Percentiles rank a stretch among this genome's conserved stretches.
These are phyloP conservation scores for Tolypocladium tundrense DNA, from an alignment of 2,329 filamentous ascomycete genomes.

Conservation along the genomic window DNA sequence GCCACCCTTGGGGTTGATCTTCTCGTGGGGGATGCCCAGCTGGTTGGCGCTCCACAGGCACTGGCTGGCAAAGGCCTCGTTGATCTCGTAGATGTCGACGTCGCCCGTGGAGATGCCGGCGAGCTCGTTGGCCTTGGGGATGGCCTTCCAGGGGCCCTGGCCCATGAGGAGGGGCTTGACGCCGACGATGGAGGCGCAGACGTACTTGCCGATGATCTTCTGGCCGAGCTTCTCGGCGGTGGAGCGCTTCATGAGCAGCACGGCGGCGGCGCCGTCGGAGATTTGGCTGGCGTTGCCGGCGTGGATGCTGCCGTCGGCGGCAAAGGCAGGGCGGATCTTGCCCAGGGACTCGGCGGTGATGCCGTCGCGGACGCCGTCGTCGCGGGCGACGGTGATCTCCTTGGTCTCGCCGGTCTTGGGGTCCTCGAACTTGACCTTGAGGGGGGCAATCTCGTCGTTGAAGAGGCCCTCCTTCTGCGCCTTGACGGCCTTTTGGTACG, in stretches of 20 bases:
- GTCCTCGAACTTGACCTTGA: slow-evolving; percentile 81
- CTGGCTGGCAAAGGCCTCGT: slow-evolving; percentile 95
- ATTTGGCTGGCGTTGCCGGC: slow-evolving; percentile 95
- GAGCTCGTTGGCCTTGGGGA: slow-evolving; percentile 82
- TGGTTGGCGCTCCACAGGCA: slow-evolving; percentile 89
- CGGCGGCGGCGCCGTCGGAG: slow-evolving; percentile 88
- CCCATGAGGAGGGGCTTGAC: slow-evolving; percentile 94
- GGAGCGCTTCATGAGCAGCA: slow-evolving; percentile 88
- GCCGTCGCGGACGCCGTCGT: slow-evolving; percentile 78
- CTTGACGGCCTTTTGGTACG: slow-evolving; percentile 80
- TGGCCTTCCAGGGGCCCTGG: slow-evolving; percentile 88
- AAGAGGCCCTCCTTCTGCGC: slow-evolving; percentile 88
- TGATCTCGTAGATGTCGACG: slow-evolving; percentile 97
- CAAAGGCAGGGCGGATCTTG: slow-evolving; percentile 86
- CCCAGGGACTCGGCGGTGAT: slow-evolving; percentile 80
- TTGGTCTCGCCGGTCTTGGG: slow-evolving; percentile 82
- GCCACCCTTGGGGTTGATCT: slow-evolving; percentile 95
- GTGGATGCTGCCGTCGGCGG: slow-evolving; percentile 87
- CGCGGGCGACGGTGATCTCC: slow-evolving; percentile 70
- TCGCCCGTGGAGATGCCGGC: slow-evolving; percentile 80
- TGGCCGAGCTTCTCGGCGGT: slow-evolving; percentile 84
- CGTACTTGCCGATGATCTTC: slow-evolving; percentile 84
- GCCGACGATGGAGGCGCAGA: slow-evolving; percentile 74
- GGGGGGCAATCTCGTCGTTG: slow-evolving; percentile 78
- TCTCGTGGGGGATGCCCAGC: slow-evolving; percentile 69